These are phyloP conservation scores for Bruguiera parviflora DNA, from an alignment of 345 rosid genomes.

Conservation along the genomic window DNA sequence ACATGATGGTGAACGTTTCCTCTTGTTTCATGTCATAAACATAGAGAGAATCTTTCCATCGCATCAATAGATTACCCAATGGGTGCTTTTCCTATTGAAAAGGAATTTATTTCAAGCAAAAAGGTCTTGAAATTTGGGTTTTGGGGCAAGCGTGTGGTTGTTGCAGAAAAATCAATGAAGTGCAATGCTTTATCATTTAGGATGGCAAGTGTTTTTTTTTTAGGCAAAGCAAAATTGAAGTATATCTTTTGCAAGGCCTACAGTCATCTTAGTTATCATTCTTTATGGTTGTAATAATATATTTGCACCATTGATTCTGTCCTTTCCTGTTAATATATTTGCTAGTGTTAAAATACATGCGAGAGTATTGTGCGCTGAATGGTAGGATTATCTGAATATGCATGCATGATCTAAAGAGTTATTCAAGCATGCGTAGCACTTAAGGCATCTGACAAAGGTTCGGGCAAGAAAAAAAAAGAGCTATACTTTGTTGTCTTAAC, in stretches of 20 bases:
- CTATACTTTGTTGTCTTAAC: too few species aligned
- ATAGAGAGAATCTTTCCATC: background rate
- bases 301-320: background rate
- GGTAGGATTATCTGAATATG: too few species aligned
- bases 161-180: background rate
- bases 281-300: background rate
- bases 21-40: background rate
- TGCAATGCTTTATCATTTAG: too few species aligned
- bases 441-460: too few species aligned
- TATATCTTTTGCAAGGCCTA: background rate
- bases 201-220: too few species aligned
- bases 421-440: too few species aligned
- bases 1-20: constrained; percentile 55
- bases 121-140: background rate
- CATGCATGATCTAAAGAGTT: too few species aligned
- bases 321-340: background rate
- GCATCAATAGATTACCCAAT: background rate
- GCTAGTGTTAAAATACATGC: background rate
- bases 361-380: too few species aligned
- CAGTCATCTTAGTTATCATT: background rate
- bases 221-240: too few species aligned
- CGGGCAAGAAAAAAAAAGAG: too few species aligned
- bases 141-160: background rate
- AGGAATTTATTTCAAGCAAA: background rate
- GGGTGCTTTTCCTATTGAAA: background rate